Conservation (phyloP, 2,329 filamentous ascomycete genomes). For the Ploettnerulaceae sp. region DNA sequence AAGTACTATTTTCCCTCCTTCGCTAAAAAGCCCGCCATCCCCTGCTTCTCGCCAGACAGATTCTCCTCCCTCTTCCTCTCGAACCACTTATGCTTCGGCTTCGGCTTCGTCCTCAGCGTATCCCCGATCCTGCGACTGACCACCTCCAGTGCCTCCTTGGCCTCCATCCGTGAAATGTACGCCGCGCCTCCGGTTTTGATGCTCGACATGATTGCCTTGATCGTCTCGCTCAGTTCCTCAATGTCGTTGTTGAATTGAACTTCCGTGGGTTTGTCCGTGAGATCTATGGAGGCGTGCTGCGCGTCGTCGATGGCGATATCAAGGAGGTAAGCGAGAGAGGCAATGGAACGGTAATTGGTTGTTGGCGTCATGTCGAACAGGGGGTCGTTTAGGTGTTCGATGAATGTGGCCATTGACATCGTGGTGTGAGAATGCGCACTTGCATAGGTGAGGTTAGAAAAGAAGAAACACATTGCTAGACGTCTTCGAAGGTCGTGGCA, state of each 20-base stretch:
- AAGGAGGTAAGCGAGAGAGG: conserved; percentile 61
- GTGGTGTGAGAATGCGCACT: conserved; percentile 39
- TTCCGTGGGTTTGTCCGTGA: conserved; percentile 34
- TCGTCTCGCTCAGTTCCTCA: conserved; percentile 56
- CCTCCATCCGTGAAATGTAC: conserved; percentile 66
- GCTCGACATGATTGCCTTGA: conserved; percentile 53
- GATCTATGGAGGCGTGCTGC: conserved; percentile 29
- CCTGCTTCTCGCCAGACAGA: conserved; percentile 29
- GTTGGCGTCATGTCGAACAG: conserved; percentile 48
- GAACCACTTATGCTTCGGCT: conserved; percentile 63
- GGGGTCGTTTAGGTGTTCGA: conserved; percentile 42
- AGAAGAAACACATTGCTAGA: conserved; percentile 60
- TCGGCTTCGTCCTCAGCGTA: conserved; percentile 60
- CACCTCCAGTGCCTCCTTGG: conserved; percentile 70
- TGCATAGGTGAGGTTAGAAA: conserved; percentile 44
- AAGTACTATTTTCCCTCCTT: conserved; percentile 9
- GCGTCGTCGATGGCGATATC: conserved; percentile 72
- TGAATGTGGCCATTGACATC: conserved; percentile 39
- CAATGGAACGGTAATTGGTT: conserved; percentile 66
- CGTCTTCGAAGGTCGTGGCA: conserved; percentile 59
- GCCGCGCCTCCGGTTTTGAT: conserved; percentile 73
- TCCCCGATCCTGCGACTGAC: conserved; percentile 69
- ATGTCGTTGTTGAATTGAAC: conserved; percentile 65
- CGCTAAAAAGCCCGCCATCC: conserved; percentile 28
- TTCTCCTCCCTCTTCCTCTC: conserved; percentile 34